A percentile compares a stretch with the other conserved stretches of the same genome.
These are phyloP conservation scores for Myxozyma sirexii DNA, from an alignment of 805 yeast genomes.

Conservation along the genomic window DNA sequence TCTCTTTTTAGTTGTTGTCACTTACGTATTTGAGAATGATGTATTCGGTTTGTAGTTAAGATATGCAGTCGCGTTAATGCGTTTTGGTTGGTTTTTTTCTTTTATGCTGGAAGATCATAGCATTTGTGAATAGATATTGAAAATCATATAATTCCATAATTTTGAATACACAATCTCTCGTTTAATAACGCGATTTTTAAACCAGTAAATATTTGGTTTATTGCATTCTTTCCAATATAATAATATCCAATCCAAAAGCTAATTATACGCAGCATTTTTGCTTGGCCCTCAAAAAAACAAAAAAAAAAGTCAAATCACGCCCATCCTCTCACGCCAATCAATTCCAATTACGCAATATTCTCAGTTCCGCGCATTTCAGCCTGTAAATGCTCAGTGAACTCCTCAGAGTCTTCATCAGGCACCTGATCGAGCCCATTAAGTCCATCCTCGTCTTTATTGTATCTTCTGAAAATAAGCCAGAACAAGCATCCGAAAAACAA, in stretches of 20 bases:
- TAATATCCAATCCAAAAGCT: too few relatives aligned
- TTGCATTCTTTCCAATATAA: too few relatives aligned
- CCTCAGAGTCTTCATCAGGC: constrained; percentile 5
- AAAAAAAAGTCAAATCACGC: too few relatives aligned
- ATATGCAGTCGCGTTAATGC: too few relatives aligned
- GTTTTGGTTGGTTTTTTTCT: neutral
- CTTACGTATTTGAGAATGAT: neutral
- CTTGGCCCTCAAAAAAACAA: too few relatives aligned
- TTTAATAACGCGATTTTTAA: too few relatives aligned
- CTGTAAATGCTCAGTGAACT: constrained; percentile 6
- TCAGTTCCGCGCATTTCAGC: constrained; percentile 21
- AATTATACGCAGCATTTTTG: too few relatives aligned
- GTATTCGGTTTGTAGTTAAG: neutral
- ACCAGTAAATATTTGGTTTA: too few relatives aligned
- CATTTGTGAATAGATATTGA: neutral
- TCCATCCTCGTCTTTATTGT: constrained; percentile 60
- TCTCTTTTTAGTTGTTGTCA: too few relatives aligned
- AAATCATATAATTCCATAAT: neutral
- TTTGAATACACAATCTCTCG: too few relatives aligned
- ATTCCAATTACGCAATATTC: constrained; percentile 15
- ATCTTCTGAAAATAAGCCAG: constrained; percentile 61
- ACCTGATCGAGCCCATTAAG: constrained; percentile 53
- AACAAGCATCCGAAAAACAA: constrained; percentile 61
- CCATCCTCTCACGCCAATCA: neutral
- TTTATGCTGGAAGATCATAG: neutral